phyloP scores from a whole-genome alignment of 768 basidiomycete genomes.

The Calocybe gangraenosa region DNA sequence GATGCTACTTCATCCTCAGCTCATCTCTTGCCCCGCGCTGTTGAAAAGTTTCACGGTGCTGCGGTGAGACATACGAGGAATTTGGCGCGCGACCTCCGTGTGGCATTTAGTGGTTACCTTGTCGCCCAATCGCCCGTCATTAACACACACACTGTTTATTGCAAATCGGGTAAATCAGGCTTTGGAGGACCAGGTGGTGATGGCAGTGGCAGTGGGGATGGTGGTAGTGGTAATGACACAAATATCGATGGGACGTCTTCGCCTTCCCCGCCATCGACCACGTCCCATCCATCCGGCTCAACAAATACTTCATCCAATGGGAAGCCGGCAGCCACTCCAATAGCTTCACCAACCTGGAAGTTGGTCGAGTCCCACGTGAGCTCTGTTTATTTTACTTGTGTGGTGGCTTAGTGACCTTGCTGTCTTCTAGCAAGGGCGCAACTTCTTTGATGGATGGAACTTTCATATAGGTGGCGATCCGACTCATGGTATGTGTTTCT shows the following conservation, averaged over 20 bases:
- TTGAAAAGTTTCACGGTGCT: conserved; percentile 46
- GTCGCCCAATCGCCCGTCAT: conserved; percentile 28
- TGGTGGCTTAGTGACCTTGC: conserved; percentile 9
- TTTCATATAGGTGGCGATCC: conserved; percentile 73
- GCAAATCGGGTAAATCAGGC: conserved; percentile 33
- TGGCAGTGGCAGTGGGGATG: too few relatives aligned
- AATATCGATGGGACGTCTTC: conserved; percentile 18
- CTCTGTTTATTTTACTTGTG: conserved; percentile 9
- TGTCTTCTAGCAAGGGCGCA: conserved; percentile 47
- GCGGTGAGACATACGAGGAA: conserved; percentile 56
- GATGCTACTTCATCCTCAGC: conserved; percentile 20
- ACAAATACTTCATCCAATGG: conserved; percentile 15
- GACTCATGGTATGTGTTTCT: conserved; percentile 51
- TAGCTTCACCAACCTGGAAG: conserved; percentile 51
- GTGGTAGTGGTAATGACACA: conserved; percentile 18
- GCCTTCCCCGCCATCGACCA: conserved; percentile 16
- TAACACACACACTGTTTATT: conserved; percentile 34
- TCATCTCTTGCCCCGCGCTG: conserved; percentile 35
- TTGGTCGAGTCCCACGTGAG: conserved; percentile 55
- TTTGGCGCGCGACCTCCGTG: conserved; percentile 65
- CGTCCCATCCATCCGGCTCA: conserved; percentile 10
- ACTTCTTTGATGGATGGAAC: conserved; percentile 81
- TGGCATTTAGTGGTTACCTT: conserved; percentile 56
- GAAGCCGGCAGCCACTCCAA: conserved; percentile 19
- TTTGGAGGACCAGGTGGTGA: conserved; percentile 13